A percentile compares a stretch with the other conserved stretches of the same genome.
Evolutionary conservation across 805 yeast genomes (phyloP).

Genomic region (Candida sithepensis): DNA sequence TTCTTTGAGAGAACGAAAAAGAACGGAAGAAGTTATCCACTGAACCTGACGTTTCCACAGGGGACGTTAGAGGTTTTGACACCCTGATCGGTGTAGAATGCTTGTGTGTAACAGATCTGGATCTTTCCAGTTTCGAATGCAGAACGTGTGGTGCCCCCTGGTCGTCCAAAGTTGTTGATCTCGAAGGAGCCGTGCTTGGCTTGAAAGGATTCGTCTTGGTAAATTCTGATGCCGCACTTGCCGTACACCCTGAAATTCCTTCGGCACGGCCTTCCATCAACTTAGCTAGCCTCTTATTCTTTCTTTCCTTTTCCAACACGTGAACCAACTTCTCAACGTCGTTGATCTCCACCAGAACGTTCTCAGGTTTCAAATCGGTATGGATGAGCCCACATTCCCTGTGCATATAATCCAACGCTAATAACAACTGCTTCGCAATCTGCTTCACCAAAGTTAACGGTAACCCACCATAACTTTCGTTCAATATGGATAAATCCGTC

Average conservation of each 20-base stretch:
- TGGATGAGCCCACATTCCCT: constrained; percentile 63
- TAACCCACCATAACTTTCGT: constrained; percentile 47
- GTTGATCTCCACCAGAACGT: constrained; percentile 52
- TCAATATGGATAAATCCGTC: constrained; percentile 32
- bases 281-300: constrained; percentile 20
- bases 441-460: constrained; percentile 53
- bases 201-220: neutral
- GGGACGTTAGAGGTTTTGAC: constrained; percentile 48
- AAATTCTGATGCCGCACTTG: too few species aligned
- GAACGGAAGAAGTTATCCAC: constrained; percentile 34
- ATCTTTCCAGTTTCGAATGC: constrained; percentile 10
- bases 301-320: constrained; percentile 36
- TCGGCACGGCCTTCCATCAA: constrained; percentile 20
- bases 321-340: constrained; percentile 51
- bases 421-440: constrained; percentile 51
- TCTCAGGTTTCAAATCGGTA: constrained; percentile 76
- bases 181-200: neutral
- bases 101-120: constrained; percentile 15
- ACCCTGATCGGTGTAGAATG: constrained; percentile 5
- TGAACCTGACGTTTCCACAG: constrained; percentile 34
- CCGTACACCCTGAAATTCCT: constrained; percentile 2
- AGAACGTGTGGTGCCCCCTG: too few species aligned
- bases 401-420: constrained; percentile 57
- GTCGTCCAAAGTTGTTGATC: neutral
- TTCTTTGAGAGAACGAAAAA: constrained; percentile 30